A percentile compares a stretch with the other conserved stretches of the same genome.
phyloP scores from a whole-genome alignment of 2,329 filamentous ascomycete species.

The Akanthomyces lecanii region DNA sequence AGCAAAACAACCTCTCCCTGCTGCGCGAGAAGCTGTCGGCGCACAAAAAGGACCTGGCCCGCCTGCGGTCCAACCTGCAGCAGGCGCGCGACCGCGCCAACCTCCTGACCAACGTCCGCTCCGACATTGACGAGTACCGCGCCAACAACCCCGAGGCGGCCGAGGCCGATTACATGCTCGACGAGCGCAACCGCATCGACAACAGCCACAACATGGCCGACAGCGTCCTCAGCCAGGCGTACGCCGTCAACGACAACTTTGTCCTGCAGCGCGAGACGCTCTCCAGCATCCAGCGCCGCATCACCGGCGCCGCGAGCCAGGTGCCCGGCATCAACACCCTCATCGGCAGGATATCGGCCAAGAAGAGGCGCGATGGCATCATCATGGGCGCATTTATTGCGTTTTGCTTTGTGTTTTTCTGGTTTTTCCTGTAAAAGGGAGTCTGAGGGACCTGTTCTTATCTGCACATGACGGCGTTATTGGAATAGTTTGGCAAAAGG shows the following conservation, averaged over 20 bases:
- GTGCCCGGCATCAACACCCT: slow-evolving; percentile 90
- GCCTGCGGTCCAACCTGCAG: slow-evolving; percentile 67
- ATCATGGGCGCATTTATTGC: slow-evolving; percentile 91
- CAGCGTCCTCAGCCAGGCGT: slow-evolving; percentile 87
- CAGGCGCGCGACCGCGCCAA: slow-evolving; percentile 84
- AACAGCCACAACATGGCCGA: slow-evolving; percentile 87
- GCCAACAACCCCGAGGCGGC: slow-evolving; percentile 79
- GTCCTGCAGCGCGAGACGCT: slow-evolving; percentile 81
- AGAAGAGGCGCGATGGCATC: slow-evolving; percentile 91
- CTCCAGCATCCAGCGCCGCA: slow-evolving; percentile 82
- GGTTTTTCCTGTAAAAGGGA: slow-evolving; percentile 54
- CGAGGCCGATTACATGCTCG: slow-evolving; percentile 93
- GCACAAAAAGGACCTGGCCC: slow-evolving; percentile 76
- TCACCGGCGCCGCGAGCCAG: slow-evolving; percentile 82
- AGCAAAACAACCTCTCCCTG: slow-evolving; percentile 90
- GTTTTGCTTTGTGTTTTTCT: slow-evolving; percentile 84
- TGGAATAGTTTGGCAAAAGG: slow-evolving; percentile 21
- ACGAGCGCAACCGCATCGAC: slow-evolving; percentile 80
- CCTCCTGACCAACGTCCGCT: slow-evolving; percentile 82
- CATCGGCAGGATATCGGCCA: slow-evolving; percentile 87
- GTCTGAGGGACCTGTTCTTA: neutral
- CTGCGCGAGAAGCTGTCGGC: slow-evolving; percentile 86
- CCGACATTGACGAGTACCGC: slow-evolving; percentile 87
- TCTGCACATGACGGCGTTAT: slow-evolving; percentile 28
- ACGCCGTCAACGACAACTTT: slow-evolving; percentile 93